Percentiles rank a stretch among this genome's conserved stretches.
Conservation (phyloP, 148 eudicot genomes). For the Rhododendron molle region DNA sequence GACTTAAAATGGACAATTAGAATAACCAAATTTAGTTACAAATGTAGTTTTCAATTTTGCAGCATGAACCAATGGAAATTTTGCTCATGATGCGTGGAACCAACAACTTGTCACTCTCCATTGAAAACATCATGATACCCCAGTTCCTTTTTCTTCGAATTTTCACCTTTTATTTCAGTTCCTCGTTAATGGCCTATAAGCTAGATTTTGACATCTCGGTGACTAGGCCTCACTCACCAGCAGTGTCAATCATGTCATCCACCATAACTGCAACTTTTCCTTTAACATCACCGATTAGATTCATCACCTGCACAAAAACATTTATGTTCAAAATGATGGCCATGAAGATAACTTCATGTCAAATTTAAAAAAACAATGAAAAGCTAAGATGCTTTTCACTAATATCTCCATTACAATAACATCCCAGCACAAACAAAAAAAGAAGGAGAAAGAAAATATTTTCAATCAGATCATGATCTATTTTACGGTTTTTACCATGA, state of each 20-base stretch:
- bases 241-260: constrained; percentile 98
- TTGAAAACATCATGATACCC: background rate
- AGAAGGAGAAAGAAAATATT: background rate
- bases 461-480: background rate
- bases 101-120: background rate
- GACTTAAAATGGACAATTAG: background rate
- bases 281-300: constrained; percentile 92
- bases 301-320: constrained; percentile 64
- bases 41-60: background rate
- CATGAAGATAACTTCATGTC: constrained; percentile 1
- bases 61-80: constrained; percentile 3
- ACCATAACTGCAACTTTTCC: constrained; percentile 98
- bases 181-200: background rate
- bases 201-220: background rate
- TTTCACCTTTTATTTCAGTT: background rate
- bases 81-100: background rate
- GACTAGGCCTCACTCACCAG: constrained; percentile 62
- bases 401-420: background rate
- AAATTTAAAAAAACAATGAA: background rate
- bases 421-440: background rate
- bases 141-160: background rate
- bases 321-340: background rate
- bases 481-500: background rate
- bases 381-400: background rate
- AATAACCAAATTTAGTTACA: background rate